Evolutionary conservation across 2,329 filamentous ascomycete genomes (phyloP), one percentile per base, ranked within the genome.

Genomic region (Ascochyta viciae-villosae): DNA sequence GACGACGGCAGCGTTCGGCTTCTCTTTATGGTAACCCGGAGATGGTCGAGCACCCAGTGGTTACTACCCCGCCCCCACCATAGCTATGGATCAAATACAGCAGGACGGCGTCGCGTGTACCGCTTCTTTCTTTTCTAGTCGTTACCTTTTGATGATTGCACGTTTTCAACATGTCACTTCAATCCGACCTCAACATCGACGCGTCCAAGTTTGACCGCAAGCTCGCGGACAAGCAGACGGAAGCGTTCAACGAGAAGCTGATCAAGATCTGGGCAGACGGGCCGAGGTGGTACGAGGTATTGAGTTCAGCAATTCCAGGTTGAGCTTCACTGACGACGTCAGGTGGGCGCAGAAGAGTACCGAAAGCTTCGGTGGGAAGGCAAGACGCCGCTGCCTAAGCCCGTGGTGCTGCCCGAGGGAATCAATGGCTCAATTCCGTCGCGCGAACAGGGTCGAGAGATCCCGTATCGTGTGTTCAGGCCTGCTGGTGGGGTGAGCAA

Each of bases 271-370:
- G 75, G 67, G 72, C 74, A 13, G 67, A 70, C 16, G 78, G 75
- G 0, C 81, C 81, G 3, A 75, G 77, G 60, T 85, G 83, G 83
- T 83, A 78, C 37, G 80, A 85, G 66, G 81, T 82, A 63, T 38
- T 42, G 27, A 3, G 4, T 19, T 9, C 0, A 9, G 22, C 1
- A 6, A 26, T 1, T 8, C 7, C 9, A 26, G 27, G 16, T 19
- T 8, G 22, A 29, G 37, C 35, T 3, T 23, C 9, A 41, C 16
- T 49, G 24, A 48, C 10, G 9, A 15, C 3, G 15, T 10, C 44
- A 83, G 78, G 77, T 85, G 34, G 84, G 84, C 8, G 81, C 82
- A 7, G 74, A 76, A 13, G 80, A 78, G 62, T 86, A 84, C 64
- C 79, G 85, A 4, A 74, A 82, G 60, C 82, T 86, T 78, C 75